Percentiles rank a stretch among this genome's conserved stretches.
Evolutionary conservation across 228 moss, liverwort and hornwort genomes (phyloP).

Genomic region (Sphagnum fallax): DNA sequence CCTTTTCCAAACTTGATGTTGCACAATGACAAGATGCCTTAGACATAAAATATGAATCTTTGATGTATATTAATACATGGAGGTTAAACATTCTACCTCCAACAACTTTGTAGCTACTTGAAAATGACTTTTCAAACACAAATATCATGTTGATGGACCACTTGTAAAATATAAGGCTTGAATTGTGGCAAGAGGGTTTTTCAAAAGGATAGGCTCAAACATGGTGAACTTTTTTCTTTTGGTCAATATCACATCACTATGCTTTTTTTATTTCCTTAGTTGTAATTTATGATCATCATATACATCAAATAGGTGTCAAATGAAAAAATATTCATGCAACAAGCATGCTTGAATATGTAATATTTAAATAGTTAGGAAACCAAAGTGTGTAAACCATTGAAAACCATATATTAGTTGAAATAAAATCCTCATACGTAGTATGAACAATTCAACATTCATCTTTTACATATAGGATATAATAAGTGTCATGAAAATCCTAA

Average conservation of each 20-base stretch:
- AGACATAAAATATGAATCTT: no score
- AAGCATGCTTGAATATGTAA: no score
- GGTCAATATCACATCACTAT: neutral
- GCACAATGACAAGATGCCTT: no score
- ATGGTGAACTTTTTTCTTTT: neutral
- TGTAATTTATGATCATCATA: neutral
- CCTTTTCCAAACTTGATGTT: no score
- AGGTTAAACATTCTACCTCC: neutral
- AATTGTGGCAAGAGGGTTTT: neutral
- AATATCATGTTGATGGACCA: neutral
- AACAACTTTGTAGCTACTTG: neutral
- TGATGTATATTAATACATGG: neutral
- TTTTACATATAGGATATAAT: neutral
- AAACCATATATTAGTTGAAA: neutral
- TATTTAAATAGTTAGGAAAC: neutral
- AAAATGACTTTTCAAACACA: neutral
- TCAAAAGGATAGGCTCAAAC: neutral
- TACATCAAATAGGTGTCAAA: neutral
- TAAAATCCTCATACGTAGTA: neutral
- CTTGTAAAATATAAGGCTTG: neutral
- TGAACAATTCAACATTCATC: neutral
- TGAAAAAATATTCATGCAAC: neutral
- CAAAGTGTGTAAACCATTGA: neutral
- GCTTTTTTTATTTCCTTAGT: neutral
- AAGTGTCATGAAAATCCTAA: neutral